Conservation (phyloP, 1,139 yeast genomes). For the Sugiyamaella novakii region DNA sequence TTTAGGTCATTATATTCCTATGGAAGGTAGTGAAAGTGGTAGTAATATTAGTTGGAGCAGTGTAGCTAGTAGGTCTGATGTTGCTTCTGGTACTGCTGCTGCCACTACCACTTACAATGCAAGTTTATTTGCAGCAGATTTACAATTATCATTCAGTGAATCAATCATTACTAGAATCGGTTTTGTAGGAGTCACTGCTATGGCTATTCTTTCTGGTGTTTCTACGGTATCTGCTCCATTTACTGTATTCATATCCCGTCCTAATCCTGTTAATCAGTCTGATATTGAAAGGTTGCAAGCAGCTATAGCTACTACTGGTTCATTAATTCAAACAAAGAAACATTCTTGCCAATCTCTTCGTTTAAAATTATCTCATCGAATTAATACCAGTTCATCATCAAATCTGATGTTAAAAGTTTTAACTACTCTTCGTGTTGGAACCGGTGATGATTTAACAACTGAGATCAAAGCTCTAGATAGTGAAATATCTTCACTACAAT, state of each 20-base stretch:
- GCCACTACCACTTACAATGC: constrained; percentile 8
- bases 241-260: constrained; percentile 42
- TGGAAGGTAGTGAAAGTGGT: constrained; percentile 21
- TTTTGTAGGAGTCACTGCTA: constrained; percentile 68
- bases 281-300: constrained; percentile 43
- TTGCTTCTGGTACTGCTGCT: constrained; percentile 19
- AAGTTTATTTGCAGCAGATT: constrained; percentile 35
- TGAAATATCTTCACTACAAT: constrained; percentile 69
- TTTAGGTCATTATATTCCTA: constrained; percentile 23
- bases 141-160: constrained; percentile 33
- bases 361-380: constrained; percentile 27
- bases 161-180: constrained; percentile 59
- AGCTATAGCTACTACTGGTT: constrained; percentile 43
- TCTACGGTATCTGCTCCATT: constrained; percentile 75
- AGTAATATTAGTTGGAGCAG: too few relatives aligned
- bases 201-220: constrained; percentile 72
- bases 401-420: constrained; percentile 37
- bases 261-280: constrained; percentile 36
- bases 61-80: constrained; percentile 19
- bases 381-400: constrained; percentile 30
- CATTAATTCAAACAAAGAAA: constrained; percentile 40
- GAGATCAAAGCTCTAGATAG: constrained; percentile 65
- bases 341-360: constrained; percentile 22
- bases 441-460: constrained; percentile 50
- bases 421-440: constrained; percentile 33